These are phyloP conservation scores for Lachancea lanzarotensis DNA, from an alignment of 805 yeast genomes.

Conservation along the genomic window DNA sequence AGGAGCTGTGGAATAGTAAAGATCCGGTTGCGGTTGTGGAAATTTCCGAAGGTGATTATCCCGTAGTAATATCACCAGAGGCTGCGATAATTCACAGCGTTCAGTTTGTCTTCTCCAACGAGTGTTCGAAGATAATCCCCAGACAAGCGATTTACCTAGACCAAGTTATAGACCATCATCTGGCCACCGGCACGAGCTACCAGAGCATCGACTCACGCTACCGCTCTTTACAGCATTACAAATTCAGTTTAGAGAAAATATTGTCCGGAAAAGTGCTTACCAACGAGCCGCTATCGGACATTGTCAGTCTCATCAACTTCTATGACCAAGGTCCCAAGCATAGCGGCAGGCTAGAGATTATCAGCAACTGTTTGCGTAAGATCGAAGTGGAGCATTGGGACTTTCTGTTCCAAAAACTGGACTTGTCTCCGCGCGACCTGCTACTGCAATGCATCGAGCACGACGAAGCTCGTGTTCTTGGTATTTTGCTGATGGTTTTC, in stretches of 20 bases:
- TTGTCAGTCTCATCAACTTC: constrained; percentile 20
- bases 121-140: constrained; percentile 16
- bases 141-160: constrained; percentile 29
- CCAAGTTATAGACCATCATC: constrained; percentile 18
- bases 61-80: constrained; percentile 24
- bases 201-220: constrained; percentile 21
- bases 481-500: constrained; percentile 28
- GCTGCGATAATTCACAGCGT: constrained; percentile 28
- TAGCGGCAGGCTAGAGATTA: constrained; percentile 22
- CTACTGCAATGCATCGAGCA: constrained; percentile 27
- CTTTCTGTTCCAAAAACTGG: constrained; percentile 18
- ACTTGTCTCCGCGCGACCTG: constrained; percentile 29
- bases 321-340: constrained; percentile 15
- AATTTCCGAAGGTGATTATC: constrained; percentile 26
- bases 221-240: constrained; percentile 24
- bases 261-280: constrained; percentile 24
- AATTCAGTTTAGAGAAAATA: constrained; percentile 31
- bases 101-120: constrained; percentile 17
- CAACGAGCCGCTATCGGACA: constrained; percentile 18
- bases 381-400: constrained; percentile 32
- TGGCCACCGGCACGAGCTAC: constrained; percentile 12
- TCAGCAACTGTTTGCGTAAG: constrained; percentile 31
- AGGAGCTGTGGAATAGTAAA: constrained; percentile 22
- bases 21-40: constrained; percentile 13
- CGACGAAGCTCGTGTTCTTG: constrained; percentile 28